These are phyloP conservation scores for Eruca vesicaria DNA, from an alignment of 441 rosid species.

Conservation along the genomic window DNA sequence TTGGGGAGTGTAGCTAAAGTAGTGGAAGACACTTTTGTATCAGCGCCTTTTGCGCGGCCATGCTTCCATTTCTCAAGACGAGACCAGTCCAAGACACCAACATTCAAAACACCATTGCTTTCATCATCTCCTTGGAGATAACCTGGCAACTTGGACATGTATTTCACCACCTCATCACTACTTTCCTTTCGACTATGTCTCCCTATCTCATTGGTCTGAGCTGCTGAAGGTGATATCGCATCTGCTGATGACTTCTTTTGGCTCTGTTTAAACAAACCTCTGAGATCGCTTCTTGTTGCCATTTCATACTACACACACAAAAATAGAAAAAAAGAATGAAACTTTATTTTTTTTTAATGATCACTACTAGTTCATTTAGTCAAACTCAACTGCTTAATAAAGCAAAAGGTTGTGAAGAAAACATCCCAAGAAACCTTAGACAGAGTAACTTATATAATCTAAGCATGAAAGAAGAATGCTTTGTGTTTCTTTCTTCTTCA, in stretches of 20 bases:
- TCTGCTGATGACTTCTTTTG: conserved; percentile 36
- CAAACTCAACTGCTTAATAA: not conserved
- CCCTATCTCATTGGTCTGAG: conserved; percentile 23
- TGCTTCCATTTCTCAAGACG: conserved; percentile 64
- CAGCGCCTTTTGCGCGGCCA: conserved; percentile 27
- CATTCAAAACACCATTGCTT: conserved; percentile 65
- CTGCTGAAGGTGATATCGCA: conserved; percentile 30
- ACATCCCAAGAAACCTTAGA: too few relatives aligned
- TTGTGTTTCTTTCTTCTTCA: not conserved
- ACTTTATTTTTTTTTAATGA: too few relatives aligned
- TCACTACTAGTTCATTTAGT: too few relatives aligned
- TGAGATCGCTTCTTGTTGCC: conserved; percentile 18
- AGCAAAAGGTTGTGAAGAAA: not conserved
- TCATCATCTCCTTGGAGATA: conserved; percentile 84
- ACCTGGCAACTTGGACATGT: conserved; percentile 78
- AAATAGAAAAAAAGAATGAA: too few relatives aligned
- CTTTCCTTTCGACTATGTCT: conserved; percentile 24
- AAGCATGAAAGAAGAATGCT: not conserved
- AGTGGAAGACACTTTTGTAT: conserved; percentile 33
- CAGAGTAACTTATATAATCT: too few relatives aligned
- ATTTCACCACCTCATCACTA: conserved; percentile 72
- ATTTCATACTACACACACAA: not conserved
- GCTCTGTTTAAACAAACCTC: conserved; percentile 28
- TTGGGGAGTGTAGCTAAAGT: conserved; percentile 28
- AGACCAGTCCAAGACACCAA: conserved; percentile 92